Base-by-base conservation (phyloP, 2,329 filamentous ascomycete genomes). In the Colletotrichum phormii region DNA sequence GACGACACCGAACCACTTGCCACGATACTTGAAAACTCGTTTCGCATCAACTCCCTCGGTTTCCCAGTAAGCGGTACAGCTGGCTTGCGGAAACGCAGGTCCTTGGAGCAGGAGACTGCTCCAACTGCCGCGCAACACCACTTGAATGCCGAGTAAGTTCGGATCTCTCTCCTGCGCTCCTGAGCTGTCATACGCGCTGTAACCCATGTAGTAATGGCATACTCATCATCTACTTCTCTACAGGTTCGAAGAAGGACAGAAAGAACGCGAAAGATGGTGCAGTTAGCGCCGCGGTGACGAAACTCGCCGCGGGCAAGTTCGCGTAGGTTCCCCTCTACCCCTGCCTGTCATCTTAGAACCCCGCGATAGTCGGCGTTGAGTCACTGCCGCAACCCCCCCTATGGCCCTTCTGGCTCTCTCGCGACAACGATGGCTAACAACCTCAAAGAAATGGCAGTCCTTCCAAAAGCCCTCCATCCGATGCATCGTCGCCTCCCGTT, bases 251-350 rank as follows among this genome's bases (percentile, higher is more conserved):
- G 84, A 89, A 88, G 80, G 82, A 86, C 78, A 86, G 83, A 80
- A 89, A 88, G 82, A 82, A 88, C 87, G 86, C 84, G 79, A 88
- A 84, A 85, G 86, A 88, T 77, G 82, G 81, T 78, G 85, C 86
- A 77, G 87, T 89, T 77, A 84, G 86, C 76, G 86, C 87, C 60
- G 86, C 86, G 81, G 84, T 88, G 82, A 88, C 85, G 75, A 87
- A 85, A 78, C 86, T 89, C 77, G 84, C 84, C 77, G 82, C 85
- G 78, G 84, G 84, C 78, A 88, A 86, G 81, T 86, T 88, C 81
- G 82, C 83, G 87, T 89, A 83, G 77, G 87, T 85, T 65, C 51
- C 26, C 33, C 46, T 60, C 54, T 26, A 51, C 65, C 61, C 62
- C 53, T 63, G 60, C 62, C 64, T 54, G 9, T 35, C 61, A 33